phyloP scores from a whole-genome alignment of 2,329 filamentous ascomycete genomes.

The Exophiala viscosa region DNA sequence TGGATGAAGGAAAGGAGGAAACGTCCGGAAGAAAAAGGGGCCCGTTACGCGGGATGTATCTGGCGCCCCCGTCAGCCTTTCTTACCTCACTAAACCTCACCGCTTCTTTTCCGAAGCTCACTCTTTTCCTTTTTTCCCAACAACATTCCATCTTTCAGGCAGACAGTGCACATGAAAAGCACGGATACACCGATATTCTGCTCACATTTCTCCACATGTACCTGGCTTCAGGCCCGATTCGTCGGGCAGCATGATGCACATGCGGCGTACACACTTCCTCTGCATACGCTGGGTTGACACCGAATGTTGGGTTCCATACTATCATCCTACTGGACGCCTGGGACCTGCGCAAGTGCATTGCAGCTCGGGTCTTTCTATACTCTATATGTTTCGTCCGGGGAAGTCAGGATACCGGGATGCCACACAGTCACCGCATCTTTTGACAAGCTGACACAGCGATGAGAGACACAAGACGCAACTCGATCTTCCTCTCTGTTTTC shows the following conservation, averaged over 20 bases:
- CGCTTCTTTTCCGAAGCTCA: conserved; percentile 22
- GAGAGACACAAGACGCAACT: neutral
- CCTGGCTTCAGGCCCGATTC: neutral
- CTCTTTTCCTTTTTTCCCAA: neutral
- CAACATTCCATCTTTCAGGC: neutral
- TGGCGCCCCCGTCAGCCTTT: neutral
- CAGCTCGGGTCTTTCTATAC: too few relatives aligned
- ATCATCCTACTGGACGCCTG: conserved; percentile 1
- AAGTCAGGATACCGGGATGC: conserved; percentile 7
- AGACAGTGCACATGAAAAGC: neutral
- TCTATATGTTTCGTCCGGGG: neutral
- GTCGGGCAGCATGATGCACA: neutral
- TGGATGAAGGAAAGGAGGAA: conserved; percentile 10
- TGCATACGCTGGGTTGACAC: conserved; percentile 12
- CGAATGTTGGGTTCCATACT: conserved; percentile 15
- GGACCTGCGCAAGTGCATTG: neutral
- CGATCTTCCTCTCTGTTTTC: conserved; percentile 9
- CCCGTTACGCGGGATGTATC: conserved; percentile 9
- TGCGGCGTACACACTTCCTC: conserved; percentile 1
- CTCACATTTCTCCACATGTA: neutral
- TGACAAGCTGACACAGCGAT: conserved; percentile 17
- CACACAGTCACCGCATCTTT: conserved; percentile 23
- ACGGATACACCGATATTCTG: conserved; percentile 2
- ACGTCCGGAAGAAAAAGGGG: neutral
- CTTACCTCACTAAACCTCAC: conserved; percentile 8